Evolutionary conservation across 768 basidiomycete species (phyloP).

Genomic region (Suillus occidentalis): DNA sequence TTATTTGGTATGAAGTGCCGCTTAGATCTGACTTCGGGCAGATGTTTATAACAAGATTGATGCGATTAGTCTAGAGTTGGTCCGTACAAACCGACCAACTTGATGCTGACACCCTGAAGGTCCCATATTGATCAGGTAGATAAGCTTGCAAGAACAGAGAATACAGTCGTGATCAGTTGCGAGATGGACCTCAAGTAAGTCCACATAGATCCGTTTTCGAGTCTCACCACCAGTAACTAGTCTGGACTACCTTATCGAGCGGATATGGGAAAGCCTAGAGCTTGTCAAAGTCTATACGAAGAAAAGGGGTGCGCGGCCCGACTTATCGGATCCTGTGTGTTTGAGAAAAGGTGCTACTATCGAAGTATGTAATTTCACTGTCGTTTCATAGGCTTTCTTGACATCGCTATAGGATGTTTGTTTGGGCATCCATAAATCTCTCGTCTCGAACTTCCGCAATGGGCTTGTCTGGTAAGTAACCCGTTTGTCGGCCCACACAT

Average conservation of each 20-base stretch:
- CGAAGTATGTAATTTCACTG: conserved; percentile 51
- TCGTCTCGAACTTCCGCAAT: conserved; percentile 91
- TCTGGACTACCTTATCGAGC: conserved; percentile 70
- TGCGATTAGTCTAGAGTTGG: conserved; percentile 75
- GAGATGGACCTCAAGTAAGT: conserved; percentile 89
- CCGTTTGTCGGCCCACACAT: not conserved
- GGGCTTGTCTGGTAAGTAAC: conserved; percentile 82
- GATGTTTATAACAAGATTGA: conserved; percentile 98
- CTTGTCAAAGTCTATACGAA: conserved; percentile 96
- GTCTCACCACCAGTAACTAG: conserved; percentile 34
- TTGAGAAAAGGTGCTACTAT: conserved; percentile 90
- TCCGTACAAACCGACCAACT: conserved; percentile 7
- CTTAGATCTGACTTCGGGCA: conserved; percentile 29
- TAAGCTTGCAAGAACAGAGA: conserved; percentile 76
- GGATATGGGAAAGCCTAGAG: conserved; percentile 77
- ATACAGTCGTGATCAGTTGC: conserved; percentile 94
- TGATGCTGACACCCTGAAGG: not conserved
- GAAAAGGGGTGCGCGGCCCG: conserved; percentile 92
- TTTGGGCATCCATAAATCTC: conserved; percentile 87
- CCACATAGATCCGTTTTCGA: conserved; percentile 6
- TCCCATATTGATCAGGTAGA: conserved; percentile 45
- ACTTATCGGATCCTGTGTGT: conserved; percentile 88
- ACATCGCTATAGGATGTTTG: conserved; percentile 66
- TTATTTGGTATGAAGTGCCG: not conserved
- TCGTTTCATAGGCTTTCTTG: not conserved